Percentiles rank a stretch among this genome's conserved stretches.
These are phyloP conservation scores for Gossypium schwendimanii DNA, from an alignment of 441 rosid species.

Conservation along the genomic window DNA sequence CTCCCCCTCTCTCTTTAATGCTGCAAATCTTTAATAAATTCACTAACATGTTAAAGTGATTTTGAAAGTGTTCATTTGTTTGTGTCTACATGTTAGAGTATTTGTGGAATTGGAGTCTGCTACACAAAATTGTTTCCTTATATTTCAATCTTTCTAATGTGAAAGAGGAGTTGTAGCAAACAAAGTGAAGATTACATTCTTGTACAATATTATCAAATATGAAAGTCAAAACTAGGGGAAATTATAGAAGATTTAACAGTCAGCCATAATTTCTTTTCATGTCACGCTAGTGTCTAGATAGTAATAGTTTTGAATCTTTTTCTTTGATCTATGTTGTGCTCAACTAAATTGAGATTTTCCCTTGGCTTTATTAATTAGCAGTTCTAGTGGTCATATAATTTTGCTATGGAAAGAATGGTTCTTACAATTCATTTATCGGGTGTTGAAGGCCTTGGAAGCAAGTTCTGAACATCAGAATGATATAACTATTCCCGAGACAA, in stretches of 20 bases:
- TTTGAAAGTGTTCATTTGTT: neutral
- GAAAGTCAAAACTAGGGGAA: neutral
- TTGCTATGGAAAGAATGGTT: constrained; percentile 2
- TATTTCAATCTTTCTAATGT: neutral
- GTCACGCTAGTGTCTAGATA: neutral
- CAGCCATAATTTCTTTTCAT: neutral
- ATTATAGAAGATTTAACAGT: neutral
- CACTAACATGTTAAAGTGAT: neutral
- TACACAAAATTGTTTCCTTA: neutral
- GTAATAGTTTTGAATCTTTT: constrained; percentile 7
- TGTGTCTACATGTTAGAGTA: neutral
- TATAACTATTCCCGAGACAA: constrained; percentile 32
- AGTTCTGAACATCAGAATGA: constrained; percentile 54
- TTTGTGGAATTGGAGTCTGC: neutral
- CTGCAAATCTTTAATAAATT: neutral
- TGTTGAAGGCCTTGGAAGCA: constrained; percentile 61
- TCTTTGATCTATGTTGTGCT: neutral
- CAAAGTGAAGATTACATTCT: neutral
- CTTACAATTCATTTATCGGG: constrained; percentile 16
- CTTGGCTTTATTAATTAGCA: neutral
- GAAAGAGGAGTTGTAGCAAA: neutral
- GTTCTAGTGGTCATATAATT: neutral
- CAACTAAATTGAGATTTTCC: neutral
- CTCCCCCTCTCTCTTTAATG: neutral
- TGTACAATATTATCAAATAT: neutral